phyloP scores from a whole-genome alignment of 345 rosid species.

The Citrus cavaleriei region DNA sequence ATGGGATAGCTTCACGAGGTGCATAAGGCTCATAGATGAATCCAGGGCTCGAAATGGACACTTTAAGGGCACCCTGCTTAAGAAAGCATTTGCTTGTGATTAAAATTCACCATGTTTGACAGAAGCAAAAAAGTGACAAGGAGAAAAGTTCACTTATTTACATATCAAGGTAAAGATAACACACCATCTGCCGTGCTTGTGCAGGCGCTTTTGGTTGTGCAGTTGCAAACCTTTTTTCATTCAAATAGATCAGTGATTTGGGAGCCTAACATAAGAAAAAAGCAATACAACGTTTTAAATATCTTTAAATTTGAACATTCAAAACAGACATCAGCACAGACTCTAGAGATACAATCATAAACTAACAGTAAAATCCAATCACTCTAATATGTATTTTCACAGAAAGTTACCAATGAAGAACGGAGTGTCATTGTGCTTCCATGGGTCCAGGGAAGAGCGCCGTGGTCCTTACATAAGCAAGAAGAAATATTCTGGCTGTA shows the following conservation, averaged over 20 bases:
- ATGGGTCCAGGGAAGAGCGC: constrained; percentile 33
- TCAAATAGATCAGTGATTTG: constrained; percentile 32
- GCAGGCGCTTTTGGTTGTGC: constrained; percentile 63
- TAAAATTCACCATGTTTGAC: background rate
- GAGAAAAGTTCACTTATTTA: background rate
- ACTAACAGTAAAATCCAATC: background rate
- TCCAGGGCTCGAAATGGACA: constrained; percentile 83
- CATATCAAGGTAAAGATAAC: constrained; percentile 11
- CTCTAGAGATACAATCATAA: background rate
- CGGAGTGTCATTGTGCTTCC: constrained; percentile 40
- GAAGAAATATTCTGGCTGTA: constrained; percentile 28
- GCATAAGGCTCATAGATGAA: constrained; percentile 81
- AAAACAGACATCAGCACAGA: background rate
- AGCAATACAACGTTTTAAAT: background rate
- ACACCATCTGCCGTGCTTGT: constrained; percentile 66
- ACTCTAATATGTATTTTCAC: constrained; percentile 4
- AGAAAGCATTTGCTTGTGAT: constrained; percentile 12
- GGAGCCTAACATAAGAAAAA: constrained; percentile 38
- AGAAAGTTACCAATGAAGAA: constrained; percentile 52
- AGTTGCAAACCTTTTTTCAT: constrained; percentile 43
- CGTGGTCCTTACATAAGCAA: constrained; percentile 32
- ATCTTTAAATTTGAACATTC: background rate
- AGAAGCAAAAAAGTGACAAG: background rate
- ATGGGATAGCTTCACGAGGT: constrained; percentile 57
- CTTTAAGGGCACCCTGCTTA: constrained; percentile 66